These are phyloP conservation scores for Purpureocillium takamizusanense DNA, from an alignment of 2,329 filamentous ascomycete species.

Conservation along the genomic window DNA sequence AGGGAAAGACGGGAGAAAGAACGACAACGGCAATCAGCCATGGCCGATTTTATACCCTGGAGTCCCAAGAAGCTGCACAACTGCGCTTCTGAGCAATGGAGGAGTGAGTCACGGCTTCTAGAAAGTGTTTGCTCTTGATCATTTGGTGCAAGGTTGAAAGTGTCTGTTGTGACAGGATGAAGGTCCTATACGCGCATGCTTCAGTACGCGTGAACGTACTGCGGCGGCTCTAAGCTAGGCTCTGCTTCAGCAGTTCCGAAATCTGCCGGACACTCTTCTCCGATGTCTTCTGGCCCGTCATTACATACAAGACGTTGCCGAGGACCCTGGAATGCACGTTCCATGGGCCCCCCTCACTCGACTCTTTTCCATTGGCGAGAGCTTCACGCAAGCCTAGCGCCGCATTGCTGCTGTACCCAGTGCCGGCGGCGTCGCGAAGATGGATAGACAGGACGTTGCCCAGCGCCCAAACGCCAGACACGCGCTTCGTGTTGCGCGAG, in stretches of 20 bases:
- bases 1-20: too few relatives aligned
- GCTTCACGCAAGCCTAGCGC: constrained; percentile 32
- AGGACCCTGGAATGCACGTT: constrained; percentile 46
- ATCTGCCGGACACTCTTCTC: constrained; percentile 19
- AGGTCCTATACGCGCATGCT: too few relatives aligned
- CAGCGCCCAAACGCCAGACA: constrained; percentile 62
- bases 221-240: background rate
- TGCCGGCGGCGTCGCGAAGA: constrained; percentile 29
- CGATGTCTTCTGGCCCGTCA: constrained; percentile 40
- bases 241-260: constrained; percentile 6
- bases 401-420: constrained; percentile 38
- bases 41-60: too few relatives aligned
- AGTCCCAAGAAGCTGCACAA: too few relatives aligned
- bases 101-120: too few relatives aligned
- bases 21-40: too few relatives aligned
- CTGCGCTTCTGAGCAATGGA: too few relatives aligned
- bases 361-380: constrained; percentile 14
- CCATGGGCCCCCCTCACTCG: constrained; percentile 24
- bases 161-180: too few relatives aligned
- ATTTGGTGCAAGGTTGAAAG: too few relatives aligned
- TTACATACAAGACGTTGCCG: constrained; percentile 50
- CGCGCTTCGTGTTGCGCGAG: constrained; percentile 40
- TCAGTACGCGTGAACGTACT: too few relatives aligned
- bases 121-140: too few relatives aligned
- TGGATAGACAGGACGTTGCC: constrained; percentile 66